Conservation (phyloP, 1,139 yeast genomes). For the Meyerozyma athensensis region DNA sequence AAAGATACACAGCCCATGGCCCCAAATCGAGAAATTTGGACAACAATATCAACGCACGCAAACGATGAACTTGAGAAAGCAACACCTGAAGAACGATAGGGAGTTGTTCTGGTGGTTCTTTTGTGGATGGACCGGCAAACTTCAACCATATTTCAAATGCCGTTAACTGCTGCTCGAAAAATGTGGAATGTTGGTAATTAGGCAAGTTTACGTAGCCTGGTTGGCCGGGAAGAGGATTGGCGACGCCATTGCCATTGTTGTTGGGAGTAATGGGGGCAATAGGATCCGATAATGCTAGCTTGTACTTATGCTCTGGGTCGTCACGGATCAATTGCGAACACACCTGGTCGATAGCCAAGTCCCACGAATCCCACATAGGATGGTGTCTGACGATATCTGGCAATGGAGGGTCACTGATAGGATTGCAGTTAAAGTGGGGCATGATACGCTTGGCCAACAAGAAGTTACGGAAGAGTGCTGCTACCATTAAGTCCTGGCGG, state of each 20-base stretch:
- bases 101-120: slow-evolving; percentile 89
- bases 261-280: slow-evolving; percentile 5
- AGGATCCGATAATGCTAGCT: slow-evolving; percentile 1
- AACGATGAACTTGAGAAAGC: slow-evolving; percentile 88
- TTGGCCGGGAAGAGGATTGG: slow-evolving; percentile 25
- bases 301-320: slow-evolving; percentile 6
- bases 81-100: slow-evolving; percentile 92
- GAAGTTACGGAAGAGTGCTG: slow-evolving; percentile 91
- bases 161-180: slow-evolving; percentile 92
- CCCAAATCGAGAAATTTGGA: slow-evolving; percentile 89
- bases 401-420: slow-evolving; percentile 87
- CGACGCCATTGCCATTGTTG: slow-evolving; percentile 3
- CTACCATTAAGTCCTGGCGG: slow-evolving; percentile 94
- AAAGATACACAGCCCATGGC: slow-evolving; percentile 95
- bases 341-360: slow-evolving; percentile 92
- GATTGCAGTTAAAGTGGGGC: slow-evolving; percentile 93
- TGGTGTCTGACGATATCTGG: slow-evolving; percentile 80
- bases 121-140: slow-evolving; percentile 73
- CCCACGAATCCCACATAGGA: slow-evolving; percentile 99
- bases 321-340: slow-evolving; percentile 59
- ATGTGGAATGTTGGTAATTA: slow-evolving; percentile 80
- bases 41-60: slow-evolving; percentile 78
- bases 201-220: slow-evolving; percentile 14
- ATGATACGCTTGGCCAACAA: slow-evolving; percentile 86
- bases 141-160: slow-evolving; percentile 96